Conservation (phyloP, 2,329 filamentous ascomycete genomes). For the Dothidotthia symphoricarpi region DNA sequence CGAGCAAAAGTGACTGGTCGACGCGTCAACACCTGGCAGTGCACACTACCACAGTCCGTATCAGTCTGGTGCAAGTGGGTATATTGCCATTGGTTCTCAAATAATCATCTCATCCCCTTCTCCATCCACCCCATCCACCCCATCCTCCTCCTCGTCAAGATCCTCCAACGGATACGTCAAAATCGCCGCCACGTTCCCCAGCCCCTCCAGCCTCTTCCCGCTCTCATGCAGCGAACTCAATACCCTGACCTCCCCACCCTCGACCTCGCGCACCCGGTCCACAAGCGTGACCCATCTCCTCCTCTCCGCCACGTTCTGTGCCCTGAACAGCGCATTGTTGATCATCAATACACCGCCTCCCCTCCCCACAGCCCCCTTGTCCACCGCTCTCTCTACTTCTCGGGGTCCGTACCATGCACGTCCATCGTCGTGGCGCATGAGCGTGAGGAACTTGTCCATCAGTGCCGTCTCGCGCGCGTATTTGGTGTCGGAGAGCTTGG, state of each 20-base stretch:
- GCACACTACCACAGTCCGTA: too few relatives aligned
- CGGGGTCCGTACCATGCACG: slow-evolving; percentile 85
- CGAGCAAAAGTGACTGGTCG: too few relatives aligned
- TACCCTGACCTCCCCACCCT: slow-evolving; percentile 85
- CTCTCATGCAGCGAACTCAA: slow-evolving; percentile 93
- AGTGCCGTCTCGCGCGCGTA: slow-evolving; percentile 79
- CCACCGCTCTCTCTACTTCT: slow-evolving; percentile 79
- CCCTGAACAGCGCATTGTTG: slow-evolving; percentile 83
- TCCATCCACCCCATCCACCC: slow-evolving; percentile 32
- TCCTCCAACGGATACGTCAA: slow-evolving; percentile 85
- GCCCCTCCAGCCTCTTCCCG: slow-evolving; percentile 74
- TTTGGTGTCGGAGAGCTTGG: slow-evolving; percentile 79
- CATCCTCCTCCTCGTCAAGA: slow-evolving; percentile 64
- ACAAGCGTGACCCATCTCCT: slow-evolving; percentile 82
- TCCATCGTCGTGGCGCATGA: slow-evolving; percentile 79
- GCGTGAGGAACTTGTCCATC: slow-evolving; percentile 79
- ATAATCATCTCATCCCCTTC: slow-evolving; percentile 29
- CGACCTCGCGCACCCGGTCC: slow-evolving; percentile 75
- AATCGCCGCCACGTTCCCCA: slow-evolving; percentile 87
- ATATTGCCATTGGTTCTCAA: slow-evolving; percentile 2
- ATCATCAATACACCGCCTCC: slow-evolving; percentile 84
- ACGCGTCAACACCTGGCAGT: too few relatives aligned
- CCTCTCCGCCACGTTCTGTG: slow-evolving; percentile 71
- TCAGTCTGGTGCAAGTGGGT: too few relatives aligned
- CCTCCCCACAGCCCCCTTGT: slow-evolving; percentile 81